Evolutionary conservation across 139 green algal species (phyloP), one percentile per base, ranked within the genome.

Genomic region (Micromonas commoda): DNA sequence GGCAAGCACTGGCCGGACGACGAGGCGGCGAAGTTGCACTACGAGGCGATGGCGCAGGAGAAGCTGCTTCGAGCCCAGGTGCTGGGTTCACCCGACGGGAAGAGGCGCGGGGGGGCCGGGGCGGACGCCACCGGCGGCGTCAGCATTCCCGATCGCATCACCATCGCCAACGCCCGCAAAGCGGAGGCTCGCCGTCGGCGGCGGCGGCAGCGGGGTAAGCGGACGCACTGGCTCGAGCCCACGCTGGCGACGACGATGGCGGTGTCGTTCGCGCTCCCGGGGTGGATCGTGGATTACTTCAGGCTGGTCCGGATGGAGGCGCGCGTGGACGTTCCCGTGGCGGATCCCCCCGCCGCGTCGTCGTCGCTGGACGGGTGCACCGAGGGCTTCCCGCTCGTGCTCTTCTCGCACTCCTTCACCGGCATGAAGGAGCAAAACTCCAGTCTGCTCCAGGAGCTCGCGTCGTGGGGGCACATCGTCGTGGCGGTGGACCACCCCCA

Each of bases 401-500:
- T 75, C 3, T 75, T 75, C 53, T 61, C 34, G 19, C 68, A 75
- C 68, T 75, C 68, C 1, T 75, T 75, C 29, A 39, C 68, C 1
- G 68, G 68, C 3, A 75, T 75, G 68, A 75, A 75, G 68, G 68
- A 75, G 38, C 68, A 75, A 2, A 75, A 75, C 29, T 38, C 21
- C 37, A 37, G 37, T 23, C 29, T 75, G 35, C 53, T 75, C 1
- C 68, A 75, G 61, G 68, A 75, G 29, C 35, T 75, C 3, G 68
- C 68, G 68, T 63, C 37, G 21, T 75, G 68, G 68, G 68, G 68
- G 5, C 33, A 75, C 68, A 61, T 75, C 38, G 24, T 60, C 68
- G 68, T 75, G 37, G 37, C 68, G 37, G 68, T 61, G 1, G 68
- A 75, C 53, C 68, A 75, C 53, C 68, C 68, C 1, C 68, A 75